Evolutionary conservation across 352 stramenopile species (phyloP).

Genomic region (Phytophthora fragariae): DNA sequence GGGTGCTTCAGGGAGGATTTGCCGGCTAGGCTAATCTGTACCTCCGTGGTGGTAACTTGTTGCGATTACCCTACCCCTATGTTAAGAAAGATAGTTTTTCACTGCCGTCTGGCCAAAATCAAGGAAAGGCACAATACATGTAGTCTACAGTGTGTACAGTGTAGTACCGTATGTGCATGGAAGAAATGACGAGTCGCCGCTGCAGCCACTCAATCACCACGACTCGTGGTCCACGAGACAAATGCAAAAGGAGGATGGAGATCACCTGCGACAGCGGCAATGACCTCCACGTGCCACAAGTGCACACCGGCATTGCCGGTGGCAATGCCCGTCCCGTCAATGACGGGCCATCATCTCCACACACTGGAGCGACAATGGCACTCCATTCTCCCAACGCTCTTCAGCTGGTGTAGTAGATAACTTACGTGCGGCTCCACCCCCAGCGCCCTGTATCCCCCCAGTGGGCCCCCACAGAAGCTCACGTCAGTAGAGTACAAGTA

Average conservation of each 20-base stretch:
- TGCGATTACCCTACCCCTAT: too few relatives aligned
- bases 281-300: background rate
- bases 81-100: too few relatives aligned
- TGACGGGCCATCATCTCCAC: background rate
- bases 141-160: background rate
- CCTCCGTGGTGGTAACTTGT: too few relatives aligned
- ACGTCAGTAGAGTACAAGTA: background rate
- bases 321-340: background rate
- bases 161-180: too few relatives aligned
- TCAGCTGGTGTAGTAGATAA: background rate
- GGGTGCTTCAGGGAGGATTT: too few relatives aligned
- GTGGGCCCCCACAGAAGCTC: too few relatives aligned
- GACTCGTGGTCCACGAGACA: too few relatives aligned
- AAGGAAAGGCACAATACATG: too few relatives aligned
- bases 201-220: constrained; percentile 1
- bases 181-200: background rate
- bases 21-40: too few relatives aligned
- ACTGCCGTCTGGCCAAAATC: too few relatives aligned
- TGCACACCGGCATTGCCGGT: background rate
- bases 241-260: constrained; percentile 10
- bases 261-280: background rate
- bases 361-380: background rate
- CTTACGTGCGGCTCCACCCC: too few relatives aligned
- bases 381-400: background rate
- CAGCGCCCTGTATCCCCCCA: background rate